phyloP scores from a whole-genome alignment of 495 filamentous ascomycete genomes.

The Penicillium coprophilum region DNA sequence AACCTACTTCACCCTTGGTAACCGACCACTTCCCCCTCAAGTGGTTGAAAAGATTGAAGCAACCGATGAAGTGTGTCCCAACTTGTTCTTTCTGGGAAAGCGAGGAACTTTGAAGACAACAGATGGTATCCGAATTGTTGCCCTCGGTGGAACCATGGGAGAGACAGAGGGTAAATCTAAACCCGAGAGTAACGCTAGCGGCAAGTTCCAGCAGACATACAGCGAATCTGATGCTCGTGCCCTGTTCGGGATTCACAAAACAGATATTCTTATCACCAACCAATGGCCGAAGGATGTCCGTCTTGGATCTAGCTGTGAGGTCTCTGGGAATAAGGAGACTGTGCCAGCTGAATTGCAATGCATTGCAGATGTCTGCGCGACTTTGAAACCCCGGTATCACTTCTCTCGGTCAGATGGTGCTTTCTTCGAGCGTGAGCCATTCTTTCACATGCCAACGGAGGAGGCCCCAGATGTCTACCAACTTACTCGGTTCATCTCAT shows the following conservation, averaged over 20 bases:
- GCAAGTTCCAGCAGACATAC: constrained; percentile 48
- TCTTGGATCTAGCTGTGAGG: constrained; percentile 54
- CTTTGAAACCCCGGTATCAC: constrained; percentile 84
- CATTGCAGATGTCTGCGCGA: constrained; percentile 68
- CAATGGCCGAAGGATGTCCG: constrained; percentile 78
- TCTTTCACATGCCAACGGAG: constrained; percentile 67
- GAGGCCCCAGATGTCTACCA: constrained; percentile 51
- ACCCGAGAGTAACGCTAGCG: constrained; percentile 26
- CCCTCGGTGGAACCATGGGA: constrained; percentile 64
- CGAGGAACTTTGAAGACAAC: constrained; percentile 82
- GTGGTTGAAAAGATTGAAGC: constrained; percentile 71
- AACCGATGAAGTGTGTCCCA: constrained; percentile 80
- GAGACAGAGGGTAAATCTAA: constrained; percentile 16
- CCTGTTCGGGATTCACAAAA: constrained; percentile 67
- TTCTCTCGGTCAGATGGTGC: constrained; percentile 66
- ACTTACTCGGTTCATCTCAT: constrained; percentile 83
- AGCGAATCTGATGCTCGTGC: constrained; percentile 71
- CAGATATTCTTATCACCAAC: constrained; percentile 83
- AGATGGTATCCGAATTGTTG: constrained; percentile 80
- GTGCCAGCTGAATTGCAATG: constrained; percentile 52
- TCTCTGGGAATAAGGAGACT: constrained; percentile 44
- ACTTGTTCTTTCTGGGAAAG: constrained; percentile 85
- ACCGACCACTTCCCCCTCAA: constrained; percentile 59
- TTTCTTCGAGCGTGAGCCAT: constrained; percentile 91
- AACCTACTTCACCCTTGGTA: constrained; percentile 84